Base-by-base conservation (phyloP, 495 filamentous ascomycete genomes). In the Penicillium diatomitis region DNA sequence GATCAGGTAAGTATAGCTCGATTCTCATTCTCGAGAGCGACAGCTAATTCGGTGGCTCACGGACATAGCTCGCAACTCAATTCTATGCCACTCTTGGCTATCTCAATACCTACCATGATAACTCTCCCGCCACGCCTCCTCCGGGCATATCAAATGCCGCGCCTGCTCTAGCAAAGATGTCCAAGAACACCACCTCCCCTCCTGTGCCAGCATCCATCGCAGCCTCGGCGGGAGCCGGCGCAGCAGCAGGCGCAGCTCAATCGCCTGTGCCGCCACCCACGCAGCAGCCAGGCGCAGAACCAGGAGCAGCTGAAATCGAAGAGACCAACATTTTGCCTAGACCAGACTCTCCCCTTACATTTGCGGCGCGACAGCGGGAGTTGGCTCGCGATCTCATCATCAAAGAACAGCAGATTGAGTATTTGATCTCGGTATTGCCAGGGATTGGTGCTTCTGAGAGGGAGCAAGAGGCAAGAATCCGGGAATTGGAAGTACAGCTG, bases 331-430 rank as follows among this genome's bases (percentile, higher is more conserved):
- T 54, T 8, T 64, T 65, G 5, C 74, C 73, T 2, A 56, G 58
- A 5, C 77, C 86, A 1, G 77, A 86, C 52, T 70, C 81, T 1
- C 76, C 86, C 0, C 74, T 80, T 36, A 72, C 74, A 9, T 95
- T 94, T 64, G 74, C 75, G 36, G 76, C 76, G 6, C 80, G 84
- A 7, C 82, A 94, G 61, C 66, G 78, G 33, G 90, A 98, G 62
- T 75, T 98, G 12, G 87, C 89, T 11, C 81, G 83, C 9, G 91
- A 96, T 58, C 73, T 98, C 0, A 84, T 98, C 44, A 67, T 87
- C 48, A 90, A 96, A 66, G 87, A 91, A 55, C 88, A 96, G 72
- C 90, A 96, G 77, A 92, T 97, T 56, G 92, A 98, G 69, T 73
- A 80, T 28, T 66, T 98, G 47, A 88, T 96, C 52, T 82, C 79